Evolutionary conservation across 2,329 filamentous ascomycete genomes (phyloP).

Genomic region (Verticillium tricorpus): DNA sequence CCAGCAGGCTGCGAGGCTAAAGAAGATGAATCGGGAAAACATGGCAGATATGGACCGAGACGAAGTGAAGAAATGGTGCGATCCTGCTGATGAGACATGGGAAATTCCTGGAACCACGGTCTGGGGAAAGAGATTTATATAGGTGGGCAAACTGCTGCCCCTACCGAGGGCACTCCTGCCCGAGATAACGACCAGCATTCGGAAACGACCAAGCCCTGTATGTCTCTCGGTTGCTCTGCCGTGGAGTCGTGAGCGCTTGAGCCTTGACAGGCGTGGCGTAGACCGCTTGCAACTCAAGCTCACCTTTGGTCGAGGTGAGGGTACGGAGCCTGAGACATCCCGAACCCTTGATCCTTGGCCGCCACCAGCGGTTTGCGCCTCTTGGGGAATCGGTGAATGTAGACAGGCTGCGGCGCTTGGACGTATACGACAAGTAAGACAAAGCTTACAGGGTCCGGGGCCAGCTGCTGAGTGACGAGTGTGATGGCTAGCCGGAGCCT

Average conservation of each 20-base stretch:
- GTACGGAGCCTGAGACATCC: background rate
- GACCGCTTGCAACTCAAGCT: background rate
- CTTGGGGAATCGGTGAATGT: background rate
- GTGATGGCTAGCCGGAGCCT: background rate
- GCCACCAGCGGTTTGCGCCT: background rate
- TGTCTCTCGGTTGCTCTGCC: background rate
- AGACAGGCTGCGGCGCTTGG: background rate
- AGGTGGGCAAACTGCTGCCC: background rate
- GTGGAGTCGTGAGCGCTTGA: background rate
- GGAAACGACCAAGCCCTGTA: background rate
- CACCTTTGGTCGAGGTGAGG: background rate
- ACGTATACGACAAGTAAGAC: background rate
- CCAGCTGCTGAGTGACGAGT: background rate
- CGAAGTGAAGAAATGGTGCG: background rate
- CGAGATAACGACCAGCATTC: background rate
- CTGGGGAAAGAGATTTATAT: background rate
- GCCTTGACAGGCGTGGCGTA: background rate
- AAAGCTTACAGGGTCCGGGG: background rate
- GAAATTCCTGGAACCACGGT: background rate
- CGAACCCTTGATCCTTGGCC: background rate
- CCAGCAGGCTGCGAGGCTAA: background rate
- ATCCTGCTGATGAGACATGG: background rate
- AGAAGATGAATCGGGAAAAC: background rate
- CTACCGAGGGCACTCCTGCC: background rate
- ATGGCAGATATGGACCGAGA: background rate